Percentiles rank a stretch among this genome's conserved stretches.
Conservation (phyloP, 495 filamentous ascomycete species). For the Oidiodendron maius region DNA sequence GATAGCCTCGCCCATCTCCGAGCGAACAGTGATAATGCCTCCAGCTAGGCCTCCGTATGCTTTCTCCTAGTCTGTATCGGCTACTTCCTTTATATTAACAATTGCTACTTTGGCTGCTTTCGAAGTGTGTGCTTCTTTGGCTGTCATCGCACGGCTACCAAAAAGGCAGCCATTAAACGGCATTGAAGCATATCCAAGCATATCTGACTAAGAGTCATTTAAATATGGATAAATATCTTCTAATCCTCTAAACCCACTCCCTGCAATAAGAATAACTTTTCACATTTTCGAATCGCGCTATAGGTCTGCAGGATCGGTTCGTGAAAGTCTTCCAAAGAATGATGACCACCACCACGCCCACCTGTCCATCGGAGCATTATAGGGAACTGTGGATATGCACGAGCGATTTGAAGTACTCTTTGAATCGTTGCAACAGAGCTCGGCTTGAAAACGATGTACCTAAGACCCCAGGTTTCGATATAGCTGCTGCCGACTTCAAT, state of each 20-base stretch:
- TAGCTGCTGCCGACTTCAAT: slow-evolving; percentile 91
- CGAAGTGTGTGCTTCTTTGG: slow-evolving; percentile 89
- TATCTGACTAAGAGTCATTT: slow-evolving; percentile 74
- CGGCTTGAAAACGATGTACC: slow-evolving; percentile 91
- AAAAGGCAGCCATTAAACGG: slow-evolving; percentile 86
- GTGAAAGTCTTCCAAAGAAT: slow-evolving; percentile 93
- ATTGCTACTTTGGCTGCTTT: slow-evolving; percentile 88
- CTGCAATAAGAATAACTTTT: slow-evolving; percentile 82
- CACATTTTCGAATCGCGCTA: slow-evolving; percentile 66
- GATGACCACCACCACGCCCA: slow-evolving; percentile 85
- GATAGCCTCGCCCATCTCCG: slow-evolving; percentile 97
- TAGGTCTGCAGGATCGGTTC: slow-evolving; percentile 84
- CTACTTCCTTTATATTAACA: slow-evolving; percentile 74
- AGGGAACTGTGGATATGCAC: slow-evolving; percentile 80
- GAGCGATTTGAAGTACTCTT: slow-evolving; percentile 81
- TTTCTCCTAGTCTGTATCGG: slow-evolving; percentile 86
- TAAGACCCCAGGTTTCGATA: slow-evolving; percentile 80
- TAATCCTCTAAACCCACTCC: slow-evolving; percentile 82
- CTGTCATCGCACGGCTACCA: slow-evolving; percentile 85
- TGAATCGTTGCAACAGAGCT: slow-evolving; percentile 81
- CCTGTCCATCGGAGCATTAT: slow-evolving; percentile 91
- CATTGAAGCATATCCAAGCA: slow-evolving; percentile 83
- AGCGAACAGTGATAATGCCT: slow-evolving; percentile 87
- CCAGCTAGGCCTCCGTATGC: slow-evolving; percentile 79
- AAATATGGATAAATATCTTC: slow-evolving; percentile 88